These are phyloP conservation scores for Suhomyces prunicola DNA, from an alignment of 805 yeast genomes.

Conservation along the genomic window DNA sequence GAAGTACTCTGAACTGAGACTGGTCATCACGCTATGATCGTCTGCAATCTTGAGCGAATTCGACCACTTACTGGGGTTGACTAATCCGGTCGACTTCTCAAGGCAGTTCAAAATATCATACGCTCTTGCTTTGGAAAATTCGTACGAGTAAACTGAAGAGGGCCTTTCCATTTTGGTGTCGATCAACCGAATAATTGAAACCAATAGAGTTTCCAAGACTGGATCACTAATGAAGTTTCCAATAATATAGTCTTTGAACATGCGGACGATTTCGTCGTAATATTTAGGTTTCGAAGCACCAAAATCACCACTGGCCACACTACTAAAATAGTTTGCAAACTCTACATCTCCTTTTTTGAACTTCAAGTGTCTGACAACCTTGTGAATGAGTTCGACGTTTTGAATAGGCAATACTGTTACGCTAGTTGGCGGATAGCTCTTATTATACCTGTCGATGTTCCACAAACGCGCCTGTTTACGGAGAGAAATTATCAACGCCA, in stretches of 20 bases:
- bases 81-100: conserved; percentile 23
- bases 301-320: neutral
- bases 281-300: conserved; percentile 10
- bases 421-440: conserved; percentile 30
- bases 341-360: conserved; percentile 14
- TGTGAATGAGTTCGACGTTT: conserved; percentile 10
- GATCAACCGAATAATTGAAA: conserved; percentile 27
- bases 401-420: conserved; percentile 31
- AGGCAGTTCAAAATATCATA: conserved; percentile 44
- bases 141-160: conserved; percentile 20
- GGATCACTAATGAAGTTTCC: conserved; percentile 49
- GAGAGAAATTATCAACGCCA: conserved; percentile 48
- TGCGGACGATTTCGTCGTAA: conserved; percentile 36
- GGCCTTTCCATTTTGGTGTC: conserved; percentile 12
- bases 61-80: conserved; percentile 55
- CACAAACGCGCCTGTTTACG: conserved; percentile 48
- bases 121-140: conserved; percentile 52
- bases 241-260: conserved; percentile 54
- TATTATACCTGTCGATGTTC: conserved; percentile 29
- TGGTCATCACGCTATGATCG: conserved; percentile 41
- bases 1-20: conserved; percentile 43
- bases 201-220: conserved; percentile 44
- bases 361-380: conserved; percentile 20
- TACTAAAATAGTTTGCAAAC: conserved; percentile 20
- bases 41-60: conserved; percentile 45